phyloP scores from a whole-genome alignment of 805 yeast genomes.

The Huiozyma sinensis region DNA sequence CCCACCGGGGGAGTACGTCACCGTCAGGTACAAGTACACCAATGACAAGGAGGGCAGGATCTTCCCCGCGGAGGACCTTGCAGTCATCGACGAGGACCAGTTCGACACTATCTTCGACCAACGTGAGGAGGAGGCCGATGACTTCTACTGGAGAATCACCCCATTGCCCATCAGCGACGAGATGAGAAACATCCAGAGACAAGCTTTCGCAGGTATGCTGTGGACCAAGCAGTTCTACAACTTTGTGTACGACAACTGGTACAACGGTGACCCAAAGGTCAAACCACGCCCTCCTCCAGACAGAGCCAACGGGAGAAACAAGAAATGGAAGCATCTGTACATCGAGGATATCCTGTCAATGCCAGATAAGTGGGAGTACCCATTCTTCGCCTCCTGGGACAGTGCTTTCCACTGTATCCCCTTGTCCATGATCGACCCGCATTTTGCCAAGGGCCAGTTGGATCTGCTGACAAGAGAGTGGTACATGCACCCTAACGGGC shows the following conservation, averaged over 20 bases:
- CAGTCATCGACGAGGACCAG: slow-evolving; percentile 56
- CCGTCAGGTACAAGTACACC: slow-evolving; percentile 67
- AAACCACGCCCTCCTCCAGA: slow-evolving; percentile 68
- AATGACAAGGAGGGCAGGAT: slow-evolving; percentile 25
- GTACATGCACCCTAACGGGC: slow-evolving; percentile 98
- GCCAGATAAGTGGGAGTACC: slow-evolving; percentile 95
- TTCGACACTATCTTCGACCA: slow-evolving; percentile 60
- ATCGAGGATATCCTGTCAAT: slow-evolving; percentile 79
- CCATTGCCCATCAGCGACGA: slow-evolving; percentile 80
- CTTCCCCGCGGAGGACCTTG: slow-evolving; percentile 24
- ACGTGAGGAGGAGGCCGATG: slow-evolving; percentile 83
- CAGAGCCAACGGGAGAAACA: slow-evolving; percentile 76
- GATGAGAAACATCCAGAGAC: slow-evolving; percentile 76
- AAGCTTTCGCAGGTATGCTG: slow-evolving; percentile 84
- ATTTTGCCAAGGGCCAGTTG: slow-evolving; percentile 79
- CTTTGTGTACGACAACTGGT: slow-evolving; percentile 80
- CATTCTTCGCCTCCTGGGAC: slow-evolving; percentile 96
- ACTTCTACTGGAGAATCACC: slow-evolving; percentile 79
- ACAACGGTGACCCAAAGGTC: slow-evolving; percentile 69
- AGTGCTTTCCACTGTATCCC: slow-evolving; percentile 93
- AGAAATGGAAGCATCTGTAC: slow-evolving; percentile 82
- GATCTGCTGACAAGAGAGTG: slow-evolving; percentile 83
- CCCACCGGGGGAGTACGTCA: slow-evolving; percentile 84
- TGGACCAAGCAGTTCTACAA: slow-evolving; percentile 93
- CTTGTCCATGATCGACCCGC: slow-evolving; percentile 86